Percentiles rank a stretch among this genome's conserved stretches.
phyloP scores from a whole-genome alignment of 257 asterid genomes.

The Salvia hispanica region DNA sequence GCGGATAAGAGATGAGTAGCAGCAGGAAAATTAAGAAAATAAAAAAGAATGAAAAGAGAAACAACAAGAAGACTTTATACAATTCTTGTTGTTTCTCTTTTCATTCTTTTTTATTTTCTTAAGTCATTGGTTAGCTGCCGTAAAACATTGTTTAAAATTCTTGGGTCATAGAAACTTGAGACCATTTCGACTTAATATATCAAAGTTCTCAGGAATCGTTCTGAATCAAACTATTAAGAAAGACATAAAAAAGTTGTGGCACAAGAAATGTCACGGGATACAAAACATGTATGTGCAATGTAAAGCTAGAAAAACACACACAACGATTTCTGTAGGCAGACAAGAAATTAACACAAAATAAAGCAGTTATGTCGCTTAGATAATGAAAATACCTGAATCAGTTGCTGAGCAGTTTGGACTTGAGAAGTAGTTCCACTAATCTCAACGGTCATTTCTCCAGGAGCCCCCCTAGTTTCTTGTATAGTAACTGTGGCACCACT shows the following conservation, averaged over 20 bases:
- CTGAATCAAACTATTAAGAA: background rate
- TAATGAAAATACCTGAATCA: constrained; percentile 87
- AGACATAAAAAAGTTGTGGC: background rate
- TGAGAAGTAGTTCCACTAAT: constrained; percentile 91
- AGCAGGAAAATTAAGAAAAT: background rate
- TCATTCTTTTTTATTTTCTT: too few relatives aligned
- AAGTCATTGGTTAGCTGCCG: too few relatives aligned
- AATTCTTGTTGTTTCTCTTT: too few relatives aligned
- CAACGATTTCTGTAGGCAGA: background rate
- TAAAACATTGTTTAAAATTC: background rate
- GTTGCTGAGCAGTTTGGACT: constrained; percentile 92
- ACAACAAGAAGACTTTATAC: background rate
- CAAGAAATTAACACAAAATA: background rate
- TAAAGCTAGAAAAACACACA: background rate
- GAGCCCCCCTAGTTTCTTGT: constrained; percentile 92
- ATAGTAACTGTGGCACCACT: constrained; percentile 95
- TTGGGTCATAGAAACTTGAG: background rate
- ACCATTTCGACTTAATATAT: background rate
- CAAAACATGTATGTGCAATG: background rate
- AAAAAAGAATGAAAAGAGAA: background rate
- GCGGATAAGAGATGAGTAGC: background rate
- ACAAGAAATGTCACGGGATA: too few relatives aligned
- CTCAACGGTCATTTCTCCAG: constrained; percentile 97
- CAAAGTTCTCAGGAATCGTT: background rate
- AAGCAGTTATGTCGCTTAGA: background rate